Evolutionary conservation across 208 protist genomes (phyloP).

Genomic region (Tritrichomonas musculus): DNA sequence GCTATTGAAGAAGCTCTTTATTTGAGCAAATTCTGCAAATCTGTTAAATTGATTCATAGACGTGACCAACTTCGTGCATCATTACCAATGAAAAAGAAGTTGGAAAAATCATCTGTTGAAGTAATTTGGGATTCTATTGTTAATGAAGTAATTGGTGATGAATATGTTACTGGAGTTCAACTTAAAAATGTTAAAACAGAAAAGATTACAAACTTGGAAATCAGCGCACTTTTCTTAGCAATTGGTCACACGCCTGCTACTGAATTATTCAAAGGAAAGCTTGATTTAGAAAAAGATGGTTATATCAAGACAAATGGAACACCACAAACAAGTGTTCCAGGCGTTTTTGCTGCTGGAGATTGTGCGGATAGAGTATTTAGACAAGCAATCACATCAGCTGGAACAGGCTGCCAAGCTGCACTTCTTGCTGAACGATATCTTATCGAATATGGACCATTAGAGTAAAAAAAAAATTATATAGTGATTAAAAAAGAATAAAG

Average conservation of each 20-base stretch:
- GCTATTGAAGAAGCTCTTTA: slow-evolving; percentile 64
- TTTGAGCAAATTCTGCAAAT: slow-evolving; percentile 53
- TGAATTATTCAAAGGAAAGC: slow-evolving; percentile 37
- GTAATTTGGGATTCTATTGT: slow-evolving; percentile 11
- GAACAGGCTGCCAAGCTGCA: slow-evolving; percentile 69
- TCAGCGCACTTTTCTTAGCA: slow-evolving; percentile 58
- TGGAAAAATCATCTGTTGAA: slow-evolving; percentile 28
- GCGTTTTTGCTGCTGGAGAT: slow-evolving; percentile 69
- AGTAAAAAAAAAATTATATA: no score
- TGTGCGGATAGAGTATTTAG: slow-evolving; percentile 62
- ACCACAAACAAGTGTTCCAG: slow-evolving; percentile 53
- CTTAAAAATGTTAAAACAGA: slow-evolving; percentile 17
- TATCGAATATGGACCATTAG: no score
- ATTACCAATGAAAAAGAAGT: slow-evolving; percentile 59
- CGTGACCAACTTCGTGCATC: slow-evolving; percentile 61
- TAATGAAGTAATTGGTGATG: neutral
- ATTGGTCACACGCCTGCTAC: slow-evolving; percentile 68
- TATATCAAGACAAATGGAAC: slow-evolving; percentile 55
- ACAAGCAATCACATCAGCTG: slow-evolving; percentile 70
- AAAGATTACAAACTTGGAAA: neutral
- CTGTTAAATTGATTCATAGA: slow-evolving; percentile 63
- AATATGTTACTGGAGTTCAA: neutral
- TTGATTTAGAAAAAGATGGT: slow-evolving; percentile 57
- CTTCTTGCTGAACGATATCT: slow-evolving; percentile 62
- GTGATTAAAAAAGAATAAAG: no score